Evolutionary conservation across 140 eudicot species (phyloP).

Genomic region (Erigeron philadelphicus): DNA sequence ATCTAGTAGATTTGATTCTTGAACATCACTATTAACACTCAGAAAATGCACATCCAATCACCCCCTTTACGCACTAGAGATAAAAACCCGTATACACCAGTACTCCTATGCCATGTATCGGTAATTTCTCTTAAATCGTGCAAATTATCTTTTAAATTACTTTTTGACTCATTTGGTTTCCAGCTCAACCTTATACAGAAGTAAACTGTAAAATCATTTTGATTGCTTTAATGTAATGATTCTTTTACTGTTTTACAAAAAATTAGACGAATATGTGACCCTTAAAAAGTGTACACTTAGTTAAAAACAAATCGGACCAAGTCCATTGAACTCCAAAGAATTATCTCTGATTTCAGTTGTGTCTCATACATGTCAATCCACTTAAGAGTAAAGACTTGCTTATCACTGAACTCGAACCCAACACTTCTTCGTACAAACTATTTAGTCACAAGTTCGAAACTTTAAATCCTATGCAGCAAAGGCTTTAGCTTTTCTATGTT

Average conservation of each 20-base stretch:
- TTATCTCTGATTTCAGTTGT: neutral
- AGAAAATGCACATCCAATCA: too few relatives aligned
- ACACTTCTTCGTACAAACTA: neutral
- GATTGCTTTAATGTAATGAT: neutral
- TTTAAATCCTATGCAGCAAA: neutral
- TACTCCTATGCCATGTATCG: neutral
- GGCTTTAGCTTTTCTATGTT: conserved; percentile 1
- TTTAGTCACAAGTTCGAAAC: neutral
- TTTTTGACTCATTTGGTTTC: too few relatives aligned
- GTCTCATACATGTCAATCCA: neutral
- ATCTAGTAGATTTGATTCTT: too few relatives aligned
- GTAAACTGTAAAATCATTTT: neutral
- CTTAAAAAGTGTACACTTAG: neutral
- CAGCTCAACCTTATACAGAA: too few relatives aligned
- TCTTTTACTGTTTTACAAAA: neutral
- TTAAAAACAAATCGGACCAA: neutral
- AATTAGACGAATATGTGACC: neutral
- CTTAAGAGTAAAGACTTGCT: neutral
- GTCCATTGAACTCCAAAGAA: neutral
- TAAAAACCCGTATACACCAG: neutral
- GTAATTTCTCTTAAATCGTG: neutral
- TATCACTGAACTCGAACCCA: neutral
- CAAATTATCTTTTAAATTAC: neutral
- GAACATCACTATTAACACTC: too few relatives aligned
- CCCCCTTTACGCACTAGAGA: too few relatives aligned